Evolutionary conservation across 192 early-diverging fungal genomes (phyloP).

Genomic region (Dissophora globulifera): DNA sequence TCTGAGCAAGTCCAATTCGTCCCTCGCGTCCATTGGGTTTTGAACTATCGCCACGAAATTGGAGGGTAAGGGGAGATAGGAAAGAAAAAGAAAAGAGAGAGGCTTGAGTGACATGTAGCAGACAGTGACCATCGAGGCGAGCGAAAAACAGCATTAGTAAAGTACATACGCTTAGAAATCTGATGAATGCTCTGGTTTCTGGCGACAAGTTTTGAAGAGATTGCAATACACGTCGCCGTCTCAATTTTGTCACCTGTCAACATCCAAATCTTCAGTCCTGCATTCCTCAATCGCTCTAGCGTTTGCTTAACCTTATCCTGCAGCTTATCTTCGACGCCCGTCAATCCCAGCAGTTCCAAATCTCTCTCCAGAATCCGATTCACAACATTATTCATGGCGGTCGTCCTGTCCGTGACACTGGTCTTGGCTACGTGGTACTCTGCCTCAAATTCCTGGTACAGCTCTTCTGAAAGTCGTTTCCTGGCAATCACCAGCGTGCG

Average conservation of each 20-base stretch:
- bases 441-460: slow-evolving; percentile 71
- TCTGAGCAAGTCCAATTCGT: slow-evolving; percentile 79
- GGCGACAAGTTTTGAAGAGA: slow-evolving; percentile 90
- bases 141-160: too few relatives aligned
- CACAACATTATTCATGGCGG: slow-evolving; percentile 73
- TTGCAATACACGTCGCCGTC: slow-evolving; percentile 94
- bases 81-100: too few relatives aligned
- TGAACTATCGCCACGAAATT: too few relatives aligned
- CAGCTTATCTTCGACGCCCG: slow-evolving; percentile 96
- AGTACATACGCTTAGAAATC: slow-evolving; percentile 74
- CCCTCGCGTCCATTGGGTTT: slow-evolving; percentile 62
- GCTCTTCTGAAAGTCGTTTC: slow-evolving; percentile 79
- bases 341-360: slow-evolving; percentile 90
- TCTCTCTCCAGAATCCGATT: slow-evolving; percentile 79
- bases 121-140: too few relatives aligned
- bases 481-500: slow-evolving; percentile 93
- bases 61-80: too few relatives aligned
- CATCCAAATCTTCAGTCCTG: slow-evolving; percentile 97
- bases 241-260: slow-evolving; percentile 98
- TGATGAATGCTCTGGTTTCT: slow-evolving; percentile 88
- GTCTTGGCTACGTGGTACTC: slow-evolving; percentile 78
- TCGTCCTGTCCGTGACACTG: slow-evolving; percentile 75
- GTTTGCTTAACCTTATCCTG: slow-evolving; percentile 93
- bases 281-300: slow-evolving; percentile 88
- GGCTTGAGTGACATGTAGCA: too few relatives aligned